phyloP scores from a whole-genome alignment of 2,329 filamentous ascomycete genomes.

The Colletotrichum karsti region DNA sequence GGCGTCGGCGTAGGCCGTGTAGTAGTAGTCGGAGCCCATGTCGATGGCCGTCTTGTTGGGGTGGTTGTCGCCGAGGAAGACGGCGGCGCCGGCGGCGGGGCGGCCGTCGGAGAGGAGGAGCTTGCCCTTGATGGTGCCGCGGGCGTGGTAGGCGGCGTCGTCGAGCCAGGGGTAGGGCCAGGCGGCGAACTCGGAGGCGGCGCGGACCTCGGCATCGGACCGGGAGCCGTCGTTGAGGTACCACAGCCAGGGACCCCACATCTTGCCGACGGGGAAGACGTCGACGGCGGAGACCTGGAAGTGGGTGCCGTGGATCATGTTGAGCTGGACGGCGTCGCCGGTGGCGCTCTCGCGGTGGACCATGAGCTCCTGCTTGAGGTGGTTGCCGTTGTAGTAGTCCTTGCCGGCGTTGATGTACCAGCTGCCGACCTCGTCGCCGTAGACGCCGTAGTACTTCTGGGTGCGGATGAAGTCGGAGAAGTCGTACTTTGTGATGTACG shows the following conservation, averaged over 20 bases:
- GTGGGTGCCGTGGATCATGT: conserved; percentile 63
- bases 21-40: conserved; percentile 58
- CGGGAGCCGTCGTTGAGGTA: conserved; percentile 53
- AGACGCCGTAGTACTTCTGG: conserved; percentile 57
- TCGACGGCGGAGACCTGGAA: conserved; percentile 47
- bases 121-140: conserved; percentile 53
- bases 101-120: conserved; percentile 56
- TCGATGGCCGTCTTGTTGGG: conserved; percentile 54
- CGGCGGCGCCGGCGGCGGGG: conserved; percentile 53
- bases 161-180: conserved; percentile 61
- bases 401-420: conserved; percentile 61
- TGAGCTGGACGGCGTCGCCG: conserved; percentile 60
- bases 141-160: conserved; percentile 54
- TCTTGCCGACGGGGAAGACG: conserved; percentile 47
- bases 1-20: conserved; percentile 53
- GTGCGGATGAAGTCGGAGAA: conserved; percentile 42
- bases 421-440: conserved; percentile 55
- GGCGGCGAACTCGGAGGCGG: conserved; percentile 46
- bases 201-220: conserved; percentile 48
- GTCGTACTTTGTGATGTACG: conserved; percentile 61
- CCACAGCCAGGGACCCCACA: conserved; percentile 51
- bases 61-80: conserved; percentile 35
- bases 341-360: conserved; percentile 59
- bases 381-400: conserved; percentile 61
- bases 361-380: conserved; percentile 61